Percentiles rank a stretch among this genome's conserved stretches.
These are phyloP conservation scores for Carallia brachiata DNA, from an alignment of 345 rosid genomes.

Conservation along the genomic window DNA sequence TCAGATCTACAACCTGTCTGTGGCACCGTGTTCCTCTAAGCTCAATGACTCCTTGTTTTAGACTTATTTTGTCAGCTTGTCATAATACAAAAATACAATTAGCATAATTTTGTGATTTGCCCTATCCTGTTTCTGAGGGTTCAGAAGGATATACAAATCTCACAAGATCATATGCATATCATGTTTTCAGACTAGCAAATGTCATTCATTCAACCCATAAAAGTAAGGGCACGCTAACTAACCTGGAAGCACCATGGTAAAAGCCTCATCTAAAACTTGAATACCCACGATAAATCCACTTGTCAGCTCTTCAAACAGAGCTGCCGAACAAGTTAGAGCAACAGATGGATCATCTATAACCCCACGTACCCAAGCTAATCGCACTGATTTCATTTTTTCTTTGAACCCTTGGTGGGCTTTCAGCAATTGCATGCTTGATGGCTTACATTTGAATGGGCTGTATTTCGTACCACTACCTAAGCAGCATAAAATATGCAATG, in stretches of 20 bases:
- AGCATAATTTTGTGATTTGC: too few relatives aligned
- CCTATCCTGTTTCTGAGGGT: too few relatives aligned
- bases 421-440: conserved; percentile 72
- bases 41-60: too few relatives aligned
- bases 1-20: background rate
- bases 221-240: conserved; percentile 9
- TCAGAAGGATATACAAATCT: too few relatives aligned
- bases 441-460: conserved; percentile 58
- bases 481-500: conserved; percentile 68
- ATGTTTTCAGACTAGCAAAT: too few relatives aligned
- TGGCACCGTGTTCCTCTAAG: too few relatives aligned
- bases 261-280: conserved; percentile 62
- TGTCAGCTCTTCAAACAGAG: conserved; percentile 82
- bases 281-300: conserved; percentile 60
- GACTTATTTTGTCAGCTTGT: background rate
- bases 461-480: conserved; percentile 70
- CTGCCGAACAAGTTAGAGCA: conserved; percentile 73
- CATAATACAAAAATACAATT: background rate
- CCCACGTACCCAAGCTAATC: conserved; percentile 75
- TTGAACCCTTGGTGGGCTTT: conserved; percentile 92
- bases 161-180: too few relatives aligned
- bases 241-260: conserved; percentile 93
- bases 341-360: conserved; percentile 64
- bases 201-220: background rate
- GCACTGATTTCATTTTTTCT: conserved; percentile 55